Percentiles rank a stretch among this genome's conserved stretches.
These are phyloP conservation scores for Tinospora cordifolia DNA, from an alignment of 164 flowering plant genomes.

Conservation along the genomic window DNA sequence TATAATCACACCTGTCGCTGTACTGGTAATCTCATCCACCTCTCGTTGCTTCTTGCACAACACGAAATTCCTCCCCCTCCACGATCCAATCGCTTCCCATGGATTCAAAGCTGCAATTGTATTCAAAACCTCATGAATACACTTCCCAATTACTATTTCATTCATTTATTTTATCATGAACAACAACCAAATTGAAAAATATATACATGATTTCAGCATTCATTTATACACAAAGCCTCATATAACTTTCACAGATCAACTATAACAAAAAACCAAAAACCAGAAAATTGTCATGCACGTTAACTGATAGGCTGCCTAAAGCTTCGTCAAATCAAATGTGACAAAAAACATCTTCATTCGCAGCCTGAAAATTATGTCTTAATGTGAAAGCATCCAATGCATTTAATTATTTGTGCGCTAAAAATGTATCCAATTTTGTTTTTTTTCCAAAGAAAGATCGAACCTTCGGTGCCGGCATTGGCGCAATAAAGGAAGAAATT, in stretches of 20 bases:
- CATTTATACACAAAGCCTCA: too few species aligned
- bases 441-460: not conserved
- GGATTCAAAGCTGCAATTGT: slow-evolving; percentile 44
- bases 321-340: too few species aligned
- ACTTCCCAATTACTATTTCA: not conserved
- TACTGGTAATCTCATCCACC: slow-evolving; percentile 3
- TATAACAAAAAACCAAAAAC: too few species aligned
- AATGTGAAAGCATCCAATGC: too few species aligned
- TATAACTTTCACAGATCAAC: too few species aligned
- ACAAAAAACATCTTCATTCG: not conserved
- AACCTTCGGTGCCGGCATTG: slow-evolving; percentile 32
- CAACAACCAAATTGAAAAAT: too few species aligned
- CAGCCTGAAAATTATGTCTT: too few species aligned
- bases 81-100: slow-evolving; percentile 44
- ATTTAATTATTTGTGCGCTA: too few species aligned
- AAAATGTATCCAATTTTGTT: not conserved
- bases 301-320: too few species aligned
- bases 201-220: too few species aligned
- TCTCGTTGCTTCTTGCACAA: slow-evolving; percentile 39
- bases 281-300: too few species aligned
- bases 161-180: too few species aligned
- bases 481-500: slow-evolving; percentile 45
- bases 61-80: slow-evolving; percentile 43
- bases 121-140: not conserved
- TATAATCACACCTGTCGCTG: slow-evolving; percentile 6